phyloP scores from a whole-genome alignment of 106 monocot genomes.

The Dactylorhiza incarnata region DNA sequence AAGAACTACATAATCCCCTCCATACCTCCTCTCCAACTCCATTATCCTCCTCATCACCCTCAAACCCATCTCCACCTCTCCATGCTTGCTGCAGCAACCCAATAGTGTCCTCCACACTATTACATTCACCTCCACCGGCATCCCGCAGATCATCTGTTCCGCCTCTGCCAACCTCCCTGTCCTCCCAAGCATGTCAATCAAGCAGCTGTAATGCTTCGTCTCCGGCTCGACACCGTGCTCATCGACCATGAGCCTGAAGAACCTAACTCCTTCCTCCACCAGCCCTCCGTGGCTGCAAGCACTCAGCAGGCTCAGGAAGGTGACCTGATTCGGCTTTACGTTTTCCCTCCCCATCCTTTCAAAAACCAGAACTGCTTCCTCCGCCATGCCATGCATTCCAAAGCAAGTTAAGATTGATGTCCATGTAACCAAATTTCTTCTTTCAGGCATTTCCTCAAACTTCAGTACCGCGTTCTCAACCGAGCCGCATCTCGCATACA shows the following conservation, averaged over 20 bases:
- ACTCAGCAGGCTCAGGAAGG: slow-evolving; percentile 56
- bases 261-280: slow-evolving; percentile 51
- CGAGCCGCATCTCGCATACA: slow-evolving; percentile 72
- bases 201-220: slow-evolving; percentile 62
- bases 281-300: slow-evolving; percentile 77
- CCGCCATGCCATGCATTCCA: slow-evolving; percentile 64
- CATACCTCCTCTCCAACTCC: slow-evolving; percentile 40
- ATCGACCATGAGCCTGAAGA: slow-evolving; percentile 40
- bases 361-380: slow-evolving; percentile 39
- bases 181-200: slow-evolving; percentile 72
- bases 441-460: slow-evolving; percentile 30
- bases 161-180: slow-evolving; percentile 56
- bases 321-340: slow-evolving; percentile 46
- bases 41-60: slow-evolving; percentile 54
- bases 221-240: slow-evolving; percentile 36
- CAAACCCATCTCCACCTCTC: slow-evolving; percentile 57
- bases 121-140: slow-evolving; percentile 34
- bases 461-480: slow-evolving; percentile 24
- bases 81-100: slow-evolving; percentile 54
- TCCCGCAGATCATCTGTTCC: slow-evolving; percentile 31
- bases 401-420: slow-evolving; percentile 57
- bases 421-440: slow-evolving; percentile 71
- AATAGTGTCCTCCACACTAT: slow-evolving; percentile 71
- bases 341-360: slow-evolving; percentile 27
- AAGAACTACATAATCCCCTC: slow-evolving; percentile 67